phyloP scores from a whole-genome alignment of 2,329 filamentous ascomycete genomes.

The Penicillium vulpinum region DNA sequence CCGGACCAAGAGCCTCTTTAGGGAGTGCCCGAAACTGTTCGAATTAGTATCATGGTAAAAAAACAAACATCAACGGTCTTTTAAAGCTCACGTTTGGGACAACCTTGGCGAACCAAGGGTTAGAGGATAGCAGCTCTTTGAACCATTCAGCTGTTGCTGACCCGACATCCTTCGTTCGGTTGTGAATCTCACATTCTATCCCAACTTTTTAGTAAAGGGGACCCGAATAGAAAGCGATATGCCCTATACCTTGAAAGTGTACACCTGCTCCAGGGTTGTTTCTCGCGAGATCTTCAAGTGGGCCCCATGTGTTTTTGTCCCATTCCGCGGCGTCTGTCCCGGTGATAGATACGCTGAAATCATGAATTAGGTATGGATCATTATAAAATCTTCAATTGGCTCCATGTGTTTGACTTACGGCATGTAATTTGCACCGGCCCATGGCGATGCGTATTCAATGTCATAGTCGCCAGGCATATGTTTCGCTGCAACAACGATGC shows the following conservation, averaged over 20 bases:
- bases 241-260: slow-evolving; percentile 10
- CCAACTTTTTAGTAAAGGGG: slow-evolving; percentile 25
- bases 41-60: background rate
- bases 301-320: slow-evolving; percentile 14
- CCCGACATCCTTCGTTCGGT: slow-evolving; percentile 62
- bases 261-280: slow-evolving; percentile 13
- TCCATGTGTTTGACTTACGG: slow-evolving; percentile 54
- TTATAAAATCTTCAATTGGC: background rate
- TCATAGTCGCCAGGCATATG: slow-evolving; percentile 92
- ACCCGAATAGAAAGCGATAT: background rate
- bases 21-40: slow-evolving; percentile 60
- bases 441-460: slow-evolving; percentile 82
- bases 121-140: slow-evolving; percentile 62
- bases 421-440: slow-evolving; percentile 77
- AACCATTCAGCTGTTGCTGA: slow-evolving; percentile 58
- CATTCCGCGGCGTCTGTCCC: slow-evolving; percentile 11
- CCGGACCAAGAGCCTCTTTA: slow-evolving; percentile 57
- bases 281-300: slow-evolving; percentile 5
- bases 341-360: slow-evolving; percentile 1
- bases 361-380: background rate
- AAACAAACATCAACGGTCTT: too few relatives aligned
- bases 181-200: slow-evolving; percentile 48
- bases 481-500: slow-evolving; percentile 71
- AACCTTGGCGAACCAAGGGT: slow-evolving; percentile 70
- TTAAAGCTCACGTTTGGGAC: slow-evolving; percentile 60